Evolutionary conservation across 2,329 filamentous ascomycete species (phyloP).

Genomic region (Colletotrichum spaethianum): DNA sequence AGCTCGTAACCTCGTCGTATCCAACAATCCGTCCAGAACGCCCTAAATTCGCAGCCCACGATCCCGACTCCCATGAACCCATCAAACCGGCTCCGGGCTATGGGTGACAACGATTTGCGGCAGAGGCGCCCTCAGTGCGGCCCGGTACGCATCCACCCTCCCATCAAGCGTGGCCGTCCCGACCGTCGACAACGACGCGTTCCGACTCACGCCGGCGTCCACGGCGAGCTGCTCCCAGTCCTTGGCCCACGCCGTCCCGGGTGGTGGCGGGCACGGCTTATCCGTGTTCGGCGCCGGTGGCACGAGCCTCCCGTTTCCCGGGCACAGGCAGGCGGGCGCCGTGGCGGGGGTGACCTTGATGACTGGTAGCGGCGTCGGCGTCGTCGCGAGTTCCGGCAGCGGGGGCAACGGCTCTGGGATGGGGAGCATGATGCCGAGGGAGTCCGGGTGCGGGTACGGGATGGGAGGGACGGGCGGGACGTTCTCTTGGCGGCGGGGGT

Average conservation of each 20-base stretch:
- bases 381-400: constrained; percentile 32
- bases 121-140: constrained; percentile 27
- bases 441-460: constrained; percentile 37
- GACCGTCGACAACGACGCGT: constrained; percentile 31
- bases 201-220: constrained; percentile 37
- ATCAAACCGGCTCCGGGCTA: constrained; percentile 26
- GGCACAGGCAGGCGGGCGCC: constrained; percentile 35
- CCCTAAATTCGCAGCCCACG: background rate
- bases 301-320: constrained; percentile 32
- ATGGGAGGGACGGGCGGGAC: constrained; percentile 19
- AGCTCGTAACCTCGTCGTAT: background rate
- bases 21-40: background rate
- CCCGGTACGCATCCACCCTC: background rate
- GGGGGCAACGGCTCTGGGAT: constrained; percentile 37
- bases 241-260: constrained; percentile 41
- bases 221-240: constrained; percentile 42
- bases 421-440: constrained; percentile 35
- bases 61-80: background rate
- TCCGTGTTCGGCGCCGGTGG: constrained; percentile 7
- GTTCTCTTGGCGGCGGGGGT: constrained; percentile 11
- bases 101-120: constrained; percentile 40
- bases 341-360: constrained; percentile 30
- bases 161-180: constrained; percentile 20
- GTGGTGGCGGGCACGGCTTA: constrained; percentile 38
- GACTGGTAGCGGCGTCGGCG: background rate